Percentiles rank a stretch among this genome's conserved stretches.
Evolutionary conservation across 768 basidiomycete genomes (phyloP).

Genomic region (Rhodotorula babjevae): DNA sequence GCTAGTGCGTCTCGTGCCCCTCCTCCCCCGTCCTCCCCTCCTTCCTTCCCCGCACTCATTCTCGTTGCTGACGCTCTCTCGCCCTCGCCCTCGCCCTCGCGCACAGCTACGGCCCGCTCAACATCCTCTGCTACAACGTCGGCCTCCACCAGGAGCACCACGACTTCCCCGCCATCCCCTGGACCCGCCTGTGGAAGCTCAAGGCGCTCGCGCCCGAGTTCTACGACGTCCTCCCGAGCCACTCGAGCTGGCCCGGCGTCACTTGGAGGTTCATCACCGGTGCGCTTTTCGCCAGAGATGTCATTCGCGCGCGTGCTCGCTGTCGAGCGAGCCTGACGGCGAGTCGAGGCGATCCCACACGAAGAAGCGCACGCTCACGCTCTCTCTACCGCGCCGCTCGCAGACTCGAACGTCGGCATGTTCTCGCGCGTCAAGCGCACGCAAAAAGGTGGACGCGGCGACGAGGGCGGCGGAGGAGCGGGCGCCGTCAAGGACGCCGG

Average conservation of each 20-base stretch:
- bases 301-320: no score
- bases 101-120: conserved; percentile 70
- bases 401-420: conserved; percentile 32
- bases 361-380: no score
- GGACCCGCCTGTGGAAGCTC: conserved; percentile 84
- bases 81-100: no score
- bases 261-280: conserved; percentile 82
- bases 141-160: conserved; percentile 99
- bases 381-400: no score
- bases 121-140: conserved; percentile 84
- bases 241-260: conserved; percentile 92
- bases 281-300: background rate
- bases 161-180: conserved; percentile 92
- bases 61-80: no score
- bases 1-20: conserved; percentile 55
- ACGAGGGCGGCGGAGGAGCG: conserved; percentile 24
- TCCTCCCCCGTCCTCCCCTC: no score
- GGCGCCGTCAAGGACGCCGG: conserved; percentile 14
- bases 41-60: background rate
- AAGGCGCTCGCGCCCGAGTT: conserved; percentile 81
- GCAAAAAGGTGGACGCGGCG: background rate
- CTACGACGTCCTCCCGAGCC: conserved; percentile 79
- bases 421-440: conserved; percentile 30
- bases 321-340: no score
- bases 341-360: no score